Evolutionary conservation across 306 rosid species (phyloP).

Genomic region (Pyrus communis): DNA sequence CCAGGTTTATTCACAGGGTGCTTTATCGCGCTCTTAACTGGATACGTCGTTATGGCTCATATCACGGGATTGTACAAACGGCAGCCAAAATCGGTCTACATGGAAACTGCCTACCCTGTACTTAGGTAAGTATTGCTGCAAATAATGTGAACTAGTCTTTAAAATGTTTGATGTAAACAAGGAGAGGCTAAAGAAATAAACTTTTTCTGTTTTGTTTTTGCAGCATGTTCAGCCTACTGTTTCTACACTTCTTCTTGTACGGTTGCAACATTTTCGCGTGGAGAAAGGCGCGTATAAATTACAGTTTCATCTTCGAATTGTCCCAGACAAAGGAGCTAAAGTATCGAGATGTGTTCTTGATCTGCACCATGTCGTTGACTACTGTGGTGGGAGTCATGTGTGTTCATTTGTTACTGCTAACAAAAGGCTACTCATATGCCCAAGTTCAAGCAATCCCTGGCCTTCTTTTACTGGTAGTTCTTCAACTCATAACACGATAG

Average conservation of each 20-base stretch:
- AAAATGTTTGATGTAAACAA: not conserved
- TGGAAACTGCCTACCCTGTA: constrained; percentile 93
- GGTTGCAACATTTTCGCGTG: constrained; percentile 92
- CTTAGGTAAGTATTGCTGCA: constrained; percentile 53
- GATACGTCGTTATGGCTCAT: constrained; percentile 90
- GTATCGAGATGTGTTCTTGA: constrained; percentile 76
- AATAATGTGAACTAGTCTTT: not conserved
- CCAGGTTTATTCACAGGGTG: constrained; percentile 87
- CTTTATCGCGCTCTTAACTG: constrained; percentile 64
- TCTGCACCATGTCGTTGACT: constrained; percentile 74
- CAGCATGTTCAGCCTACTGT: constrained; percentile 96
- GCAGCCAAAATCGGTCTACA: constrained; percentile 55
- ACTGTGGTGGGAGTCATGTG: constrained; percentile 72
- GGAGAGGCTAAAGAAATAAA: not conserved
- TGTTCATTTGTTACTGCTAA: constrained; percentile 63
- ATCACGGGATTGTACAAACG: constrained; percentile 56
- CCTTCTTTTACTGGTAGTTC: constrained; percentile 65
- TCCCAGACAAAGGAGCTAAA: constrained; percentile 67
- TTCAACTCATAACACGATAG: not conserved
- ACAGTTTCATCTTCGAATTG: constrained; percentile 83
- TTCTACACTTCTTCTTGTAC: constrained; percentile 86
- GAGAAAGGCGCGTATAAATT: constrained; percentile 86
- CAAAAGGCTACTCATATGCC: constrained; percentile 66
- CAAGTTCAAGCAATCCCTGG: constrained; percentile 81
- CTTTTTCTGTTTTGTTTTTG: constrained; percentile 15